Base-by-base conservation (phyloP, 176 grass and related monocot genomes). In the Carex littledalei region DNA sequence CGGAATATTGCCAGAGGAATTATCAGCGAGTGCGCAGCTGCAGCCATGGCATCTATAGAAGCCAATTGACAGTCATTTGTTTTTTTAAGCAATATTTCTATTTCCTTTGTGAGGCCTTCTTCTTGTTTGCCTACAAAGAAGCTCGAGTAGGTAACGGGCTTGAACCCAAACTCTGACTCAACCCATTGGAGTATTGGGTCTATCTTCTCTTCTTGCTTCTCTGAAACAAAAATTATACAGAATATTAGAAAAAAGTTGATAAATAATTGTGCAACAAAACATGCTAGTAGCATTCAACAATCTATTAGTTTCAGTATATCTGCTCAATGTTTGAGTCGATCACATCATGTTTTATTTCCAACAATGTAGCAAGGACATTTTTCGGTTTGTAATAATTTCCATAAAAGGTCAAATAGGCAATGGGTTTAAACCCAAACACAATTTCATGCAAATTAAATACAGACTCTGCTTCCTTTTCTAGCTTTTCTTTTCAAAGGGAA, bases 21-120 rank as follows among this genome's bases (percentile, higher is more conserved):
- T 31, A 99, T 88, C 81, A 99, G 71, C 11, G 96, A 99, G 85
- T 99, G 93, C 8, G 96, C 91, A 81, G 91, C 81, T 57, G 93
- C 88, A 50, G 96, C 93, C 88, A 99, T 93, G 50, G 96, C 96
- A 92, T 99, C 96, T 88, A 99, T 94, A 18, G 93, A 91, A 32
- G 96, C 90, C 43, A 99, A 58, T 78, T 99, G 93, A 82, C 14
- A 91, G 26, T 99, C 81, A 71, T 85, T 95, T 85, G 89, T 66
- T 71, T 92, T 81, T 76, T 86, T 92, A 31, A 99, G 65, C 88
- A 91, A 83, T 2, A 39, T 85, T 84, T 89, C 65, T 52, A 99
- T 85, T 87, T 89, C 89, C 2, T 88, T 88, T 81, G 84, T 61
- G 57, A 99, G 90, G 37, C 91, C 83, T 8, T 92, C 87, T 62